These are phyloP conservation scores for Blastocystis sp. DNA, from an alignment of 352 stramenopile species.

Conservation along the genomic window DNA sequence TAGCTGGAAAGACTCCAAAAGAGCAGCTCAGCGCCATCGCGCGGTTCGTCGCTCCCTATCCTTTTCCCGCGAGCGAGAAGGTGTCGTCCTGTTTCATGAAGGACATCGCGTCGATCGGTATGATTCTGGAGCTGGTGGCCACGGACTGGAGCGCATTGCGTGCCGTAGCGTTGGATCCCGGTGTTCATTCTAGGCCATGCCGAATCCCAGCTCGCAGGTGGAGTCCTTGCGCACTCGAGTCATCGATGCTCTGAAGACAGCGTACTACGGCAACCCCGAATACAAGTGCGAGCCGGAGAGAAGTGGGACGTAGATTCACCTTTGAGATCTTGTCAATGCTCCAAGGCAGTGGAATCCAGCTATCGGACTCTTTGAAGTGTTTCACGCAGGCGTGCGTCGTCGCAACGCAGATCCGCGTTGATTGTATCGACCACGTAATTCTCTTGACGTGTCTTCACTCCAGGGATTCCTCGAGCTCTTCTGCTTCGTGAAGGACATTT, in stretches of 20 bases:
- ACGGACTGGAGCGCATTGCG: not conserved
- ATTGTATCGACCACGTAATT: not conserved
- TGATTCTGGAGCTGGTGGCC: not conserved
- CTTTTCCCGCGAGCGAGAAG: not conserved
- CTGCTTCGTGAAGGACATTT: not conserved
- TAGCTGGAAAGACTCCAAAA: not conserved
- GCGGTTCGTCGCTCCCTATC: not conserved
- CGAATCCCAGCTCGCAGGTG: not conserved
- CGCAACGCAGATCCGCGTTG: not conserved
- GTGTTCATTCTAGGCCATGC: not conserved
- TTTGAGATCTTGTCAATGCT: not conserved
- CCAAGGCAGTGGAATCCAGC: not conserved
- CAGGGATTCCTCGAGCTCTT: not conserved
- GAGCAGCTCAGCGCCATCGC: not conserved
- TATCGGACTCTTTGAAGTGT: not conserved
- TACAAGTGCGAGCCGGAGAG: not conserved
- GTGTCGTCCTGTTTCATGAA: not conserved
- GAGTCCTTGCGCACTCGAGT: not conserved
- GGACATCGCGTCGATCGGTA: not conserved
- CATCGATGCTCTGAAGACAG: not conserved
- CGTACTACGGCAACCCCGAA: constrained; percentile 15
- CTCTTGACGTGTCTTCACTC: not conserved
- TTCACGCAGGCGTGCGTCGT: constrained; percentile 29
- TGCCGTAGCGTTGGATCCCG: not conserved
- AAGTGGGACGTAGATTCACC: not conserved